phyloP scores from a whole-genome alignment of 2,329 filamentous ascomycete species.

The Fusarium paranaense region DNA sequence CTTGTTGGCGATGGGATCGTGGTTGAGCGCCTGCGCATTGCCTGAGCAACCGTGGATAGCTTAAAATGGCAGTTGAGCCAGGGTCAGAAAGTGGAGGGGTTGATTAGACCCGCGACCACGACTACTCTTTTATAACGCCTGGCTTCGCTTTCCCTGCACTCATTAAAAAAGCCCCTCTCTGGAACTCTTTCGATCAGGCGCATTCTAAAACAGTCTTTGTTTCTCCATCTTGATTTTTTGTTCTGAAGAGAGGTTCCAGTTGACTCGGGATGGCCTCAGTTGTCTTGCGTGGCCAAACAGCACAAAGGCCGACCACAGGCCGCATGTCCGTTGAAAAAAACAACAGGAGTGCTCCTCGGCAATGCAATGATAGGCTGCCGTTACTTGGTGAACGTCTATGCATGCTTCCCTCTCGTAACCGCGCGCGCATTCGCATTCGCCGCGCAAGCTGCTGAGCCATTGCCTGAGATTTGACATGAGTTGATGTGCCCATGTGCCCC shows the following conservation, averaged over 20 bases:
- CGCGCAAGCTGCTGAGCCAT: constrained; percentile 17
- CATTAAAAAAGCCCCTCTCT: not conserved
- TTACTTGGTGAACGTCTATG: constrained; percentile 1
- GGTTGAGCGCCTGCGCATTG: constrained; percentile 36
- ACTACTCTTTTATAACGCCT: not conserved
- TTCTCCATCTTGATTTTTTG: not conserved
- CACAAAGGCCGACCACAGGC: not conserved
- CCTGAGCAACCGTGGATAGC: constrained; percentile 40
- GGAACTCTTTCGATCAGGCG: not conserved
- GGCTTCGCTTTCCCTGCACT: not conserved
- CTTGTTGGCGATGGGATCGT: constrained; percentile 23
- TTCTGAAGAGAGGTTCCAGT: not conserved
- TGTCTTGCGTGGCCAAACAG: constrained; percentile 10
- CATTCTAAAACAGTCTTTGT: not conserved
- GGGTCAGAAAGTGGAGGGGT: constrained; percentile 31
- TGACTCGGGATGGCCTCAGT: constrained; percentile 13
- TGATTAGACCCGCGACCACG: not conserved
- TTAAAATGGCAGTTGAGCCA: constrained; percentile 14
- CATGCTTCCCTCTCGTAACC: constrained; percentile 18
- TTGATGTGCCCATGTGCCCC: constrained; percentile 14
- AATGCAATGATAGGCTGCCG: not conserved
- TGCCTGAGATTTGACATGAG: not conserved
- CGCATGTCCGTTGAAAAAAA: constrained; percentile 3
- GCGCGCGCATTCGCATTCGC: constrained; percentile 8
- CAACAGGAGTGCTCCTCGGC: not conserved